Conservation (phyloP, 2,329 filamentous ascomycete genomes). For the Fusarium cyanostomum region DNA sequence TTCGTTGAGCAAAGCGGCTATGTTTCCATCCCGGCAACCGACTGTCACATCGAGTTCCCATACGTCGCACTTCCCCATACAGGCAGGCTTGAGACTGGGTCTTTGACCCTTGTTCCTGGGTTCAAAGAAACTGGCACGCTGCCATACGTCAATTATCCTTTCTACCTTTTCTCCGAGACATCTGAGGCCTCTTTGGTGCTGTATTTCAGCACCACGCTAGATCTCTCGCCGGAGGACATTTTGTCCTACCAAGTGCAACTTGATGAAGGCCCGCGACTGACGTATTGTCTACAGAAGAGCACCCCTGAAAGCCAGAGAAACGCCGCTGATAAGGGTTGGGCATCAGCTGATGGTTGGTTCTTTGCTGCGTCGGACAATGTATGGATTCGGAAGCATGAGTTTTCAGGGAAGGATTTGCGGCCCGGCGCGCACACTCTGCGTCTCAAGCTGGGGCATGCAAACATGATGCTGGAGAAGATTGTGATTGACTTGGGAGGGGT, state of each 20-base stretch:
- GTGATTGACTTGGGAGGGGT: conserved; percentile 24
- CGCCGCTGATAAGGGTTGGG: conserved; percentile 26
- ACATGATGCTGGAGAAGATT: conserved; percentile 36
- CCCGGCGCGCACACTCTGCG: conserved; percentile 4
- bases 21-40: conserved; percentile 45
- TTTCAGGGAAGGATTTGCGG: background rate
- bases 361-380: conserved; percentile 30
- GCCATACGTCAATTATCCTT: conserved; percentile 7
- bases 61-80: conserved; percentile 28
- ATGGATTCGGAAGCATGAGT: conserved; percentile 20
- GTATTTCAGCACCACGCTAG: conserved; percentile 26
- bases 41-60: background rate
- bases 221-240: conserved; percentile 19
- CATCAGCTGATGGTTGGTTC: conserved; percentile 32
- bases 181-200: background rate
- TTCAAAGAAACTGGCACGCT: fast-evolving
- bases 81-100: conserved; percentile 22
- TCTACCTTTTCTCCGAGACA: conserved; percentile 19
- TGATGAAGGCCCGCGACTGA: background rate
- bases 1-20: conserved; percentile 69
- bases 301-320: conserved; percentile 24
- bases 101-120: conserved; percentile 7
- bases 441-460: conserved; percentile 16
- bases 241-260: conserved; percentile 19
- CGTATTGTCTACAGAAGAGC: conserved; percentile 7